phyloP scores from a whole-genome alignment of 495 filamentous ascomycete species.

The Platismatia glauca region DNA sequence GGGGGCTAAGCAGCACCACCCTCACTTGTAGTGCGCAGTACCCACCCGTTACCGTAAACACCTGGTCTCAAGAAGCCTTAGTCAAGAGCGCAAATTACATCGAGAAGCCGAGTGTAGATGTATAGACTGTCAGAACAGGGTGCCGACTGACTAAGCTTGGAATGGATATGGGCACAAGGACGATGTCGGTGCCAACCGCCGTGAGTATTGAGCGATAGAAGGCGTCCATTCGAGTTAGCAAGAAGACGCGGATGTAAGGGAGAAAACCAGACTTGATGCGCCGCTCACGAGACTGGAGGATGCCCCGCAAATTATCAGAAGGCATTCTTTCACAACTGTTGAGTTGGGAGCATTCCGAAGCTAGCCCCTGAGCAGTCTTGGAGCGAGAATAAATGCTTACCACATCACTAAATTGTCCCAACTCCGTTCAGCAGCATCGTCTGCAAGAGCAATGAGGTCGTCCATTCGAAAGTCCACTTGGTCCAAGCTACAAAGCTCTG shows the following conservation, averaged over 20 bases:
- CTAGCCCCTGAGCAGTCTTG: not conserved
- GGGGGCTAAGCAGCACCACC: not conserved
- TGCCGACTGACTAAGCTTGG: not conserved
- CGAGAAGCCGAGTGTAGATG: not conserved
- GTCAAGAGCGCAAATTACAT: not conserved
- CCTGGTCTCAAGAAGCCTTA: not conserved
- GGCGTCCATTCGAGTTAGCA: not conserved
- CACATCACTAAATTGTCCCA: constrained; percentile 8
- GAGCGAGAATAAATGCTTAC: not conserved
- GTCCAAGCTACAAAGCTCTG: not conserved
- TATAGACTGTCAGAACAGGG: not conserved
- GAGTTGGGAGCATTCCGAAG: not conserved
- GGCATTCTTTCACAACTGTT: not conserved
- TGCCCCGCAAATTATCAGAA: not conserved
- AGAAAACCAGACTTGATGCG: not conserved
- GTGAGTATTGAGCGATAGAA: not conserved
- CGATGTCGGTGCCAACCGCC: not conserved
- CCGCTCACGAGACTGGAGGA: not conserved
- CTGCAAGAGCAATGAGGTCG: constrained; percentile 15
- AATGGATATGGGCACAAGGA: not conserved
- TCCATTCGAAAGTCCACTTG: constrained; percentile 15
- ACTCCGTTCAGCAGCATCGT: constrained; percentile 10
- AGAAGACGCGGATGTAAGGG: not conserved
- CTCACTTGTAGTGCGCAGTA: not conserved
- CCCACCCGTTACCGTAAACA: not conserved